Evolutionary conservation across 345 rosid genomes (phyloP), one percentile per base, ranked within the genome.

Genomic region (Gossypium australe): DNA sequence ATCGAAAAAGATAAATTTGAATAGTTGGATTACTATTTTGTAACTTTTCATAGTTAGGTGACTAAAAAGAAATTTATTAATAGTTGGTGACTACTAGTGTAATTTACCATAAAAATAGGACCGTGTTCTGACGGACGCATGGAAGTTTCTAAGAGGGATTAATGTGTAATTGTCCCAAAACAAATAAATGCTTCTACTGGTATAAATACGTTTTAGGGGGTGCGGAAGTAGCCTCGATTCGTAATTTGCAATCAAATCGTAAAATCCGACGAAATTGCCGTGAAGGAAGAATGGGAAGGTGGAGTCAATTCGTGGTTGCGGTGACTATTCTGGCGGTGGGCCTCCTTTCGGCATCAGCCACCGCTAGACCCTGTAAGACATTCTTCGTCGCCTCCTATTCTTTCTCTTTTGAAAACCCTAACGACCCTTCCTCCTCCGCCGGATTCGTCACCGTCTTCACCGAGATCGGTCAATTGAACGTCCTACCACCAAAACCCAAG

Each of bases 331-430:
- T 69, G 24, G 58, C 72, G 13, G 13, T 82, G 47, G 69, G 71
- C 16, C 25, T 80, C 64, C 82, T 87, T 10, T 77, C 86, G 14
- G 56, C 79, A 70, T 29, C 88, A n/a, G 48, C 77, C 45, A 41
- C 78, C 11, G 85, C 86, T 1, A 82, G 90, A 51, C 87, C 88
- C 9, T 87, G 88, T 86, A 87, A 85, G 70, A 80, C 88, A 29
- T 82, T 87, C 55, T 75, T 87, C 78, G 83, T 90, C 84, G 81
- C 94, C 44, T 85, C 97, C 24, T 94, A 89, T 78, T 79, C 94
- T 74, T 74, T 92, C 80, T 83, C 96, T 76, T 71, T 92, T 77
- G 82, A 79, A 38, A 79, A 79, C 84, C 82, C 84, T 76, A 80
- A 79, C 75, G 60, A 76, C 43, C 86, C 64, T 20, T 58, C 41